Evolutionary conservation across 345 rosid species (phyloP).

Genomic region (Populus nigra): DNA sequence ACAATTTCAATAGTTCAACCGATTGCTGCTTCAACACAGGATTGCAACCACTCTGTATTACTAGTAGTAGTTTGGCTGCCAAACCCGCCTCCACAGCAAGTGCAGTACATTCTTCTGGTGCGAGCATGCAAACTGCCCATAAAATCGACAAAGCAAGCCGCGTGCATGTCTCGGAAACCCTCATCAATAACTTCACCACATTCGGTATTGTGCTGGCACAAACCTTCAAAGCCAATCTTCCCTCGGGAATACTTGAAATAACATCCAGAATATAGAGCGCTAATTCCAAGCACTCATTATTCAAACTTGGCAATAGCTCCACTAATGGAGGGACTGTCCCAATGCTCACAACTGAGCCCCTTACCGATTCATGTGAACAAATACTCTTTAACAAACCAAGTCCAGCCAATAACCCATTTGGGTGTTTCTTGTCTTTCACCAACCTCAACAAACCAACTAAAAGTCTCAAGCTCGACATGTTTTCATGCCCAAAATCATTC

Average conservation of each 20-base stretch:
- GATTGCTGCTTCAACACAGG: slow-evolving; percentile 27
- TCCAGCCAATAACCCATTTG: slow-evolving; percentile 24
- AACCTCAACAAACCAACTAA: slow-evolving; percentile 33
- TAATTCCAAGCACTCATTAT: slow-evolving; percentile 27
- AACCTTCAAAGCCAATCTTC: slow-evolving; percentile 29
- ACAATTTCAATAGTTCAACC: slow-evolving; percentile 34
- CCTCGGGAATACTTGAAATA: slow-evolving; percentile 24
- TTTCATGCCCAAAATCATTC: slow-evolving; percentile 40
- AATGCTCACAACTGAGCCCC: slow-evolving; percentile 26
- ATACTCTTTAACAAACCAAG: slow-evolving; percentile 25
- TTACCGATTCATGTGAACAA: slow-evolving; percentile 23
- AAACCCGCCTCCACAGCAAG: slow-evolving; percentile 35
- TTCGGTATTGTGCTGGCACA: slow-evolving; percentile 29
- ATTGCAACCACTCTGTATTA: slow-evolving; percentile 32
- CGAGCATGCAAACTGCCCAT: slow-evolving; percentile 30
- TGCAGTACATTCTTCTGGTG: slow-evolving; percentile 32
- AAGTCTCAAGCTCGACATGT: slow-evolving; percentile 30
- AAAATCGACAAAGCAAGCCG: slow-evolving; percentile 26
- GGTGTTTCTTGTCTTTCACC: slow-evolving; percentile 30
- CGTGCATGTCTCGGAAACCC: slow-evolving; percentile 29
- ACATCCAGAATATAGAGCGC: slow-evolving; percentile 25
- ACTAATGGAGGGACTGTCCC: slow-evolving; percentile 30
- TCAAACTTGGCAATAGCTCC: slow-evolving; percentile 27
- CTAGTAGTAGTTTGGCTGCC: slow-evolving; percentile 34
- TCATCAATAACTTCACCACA: slow-evolving; percentile 32